Base-by-base conservation (phyloP, 208 protist genomes). In the Leishmania braziliensis region DNA sequence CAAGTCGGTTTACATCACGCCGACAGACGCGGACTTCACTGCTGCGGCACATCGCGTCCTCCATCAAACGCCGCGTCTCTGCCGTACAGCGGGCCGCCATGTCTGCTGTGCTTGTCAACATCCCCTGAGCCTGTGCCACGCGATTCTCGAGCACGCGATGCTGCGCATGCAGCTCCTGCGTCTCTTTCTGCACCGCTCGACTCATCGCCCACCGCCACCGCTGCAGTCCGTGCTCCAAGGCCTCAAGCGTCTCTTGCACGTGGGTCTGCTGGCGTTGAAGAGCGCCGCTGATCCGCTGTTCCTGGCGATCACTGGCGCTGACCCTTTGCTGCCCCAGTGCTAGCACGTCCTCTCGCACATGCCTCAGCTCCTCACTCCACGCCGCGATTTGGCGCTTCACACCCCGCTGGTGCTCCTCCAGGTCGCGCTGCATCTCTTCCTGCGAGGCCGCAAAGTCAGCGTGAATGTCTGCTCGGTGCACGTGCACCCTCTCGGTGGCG, bases 1-100 rank as follows among this genome's bases (percentile, higher is more conserved):
- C 91, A 5, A 97, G 77, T 2, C 90, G 88, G 74, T 95, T 95
- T 78, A 96, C 87, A 63, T 97, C 92, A 51, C 89, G 83, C 43
- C 89, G 86, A 48, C 90, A 95, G n/a, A 75, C 29, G 0, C 92
- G 94, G 60, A 93, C 68, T 66, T 95, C 91, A 62, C 85, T 91
- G 16, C 82, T 74, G 43, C 84, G 82, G 36, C 68, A 72, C 1
- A 93, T 84, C 20, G 78, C 77, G 23, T 90, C 90, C 54, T 97
- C 90, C 85, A 95, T 86, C 65, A 96, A 78, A 16, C 56, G 58
- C 33, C 75, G 84, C 65, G 94, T 39, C 58, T 92, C 91, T 29
- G 79, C 63, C 33, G 87, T 77, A 77, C 88, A 86, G 33, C 70
- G 80, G 23, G 75, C 66, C 8, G 79, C 76, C 54, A 88, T 89